Evolutionary conservation across 2,329 filamentous ascomycete genomes (phyloP), one percentile per base, ranked within the genome.

Genomic region (Eurotiales sp.): DNA sequence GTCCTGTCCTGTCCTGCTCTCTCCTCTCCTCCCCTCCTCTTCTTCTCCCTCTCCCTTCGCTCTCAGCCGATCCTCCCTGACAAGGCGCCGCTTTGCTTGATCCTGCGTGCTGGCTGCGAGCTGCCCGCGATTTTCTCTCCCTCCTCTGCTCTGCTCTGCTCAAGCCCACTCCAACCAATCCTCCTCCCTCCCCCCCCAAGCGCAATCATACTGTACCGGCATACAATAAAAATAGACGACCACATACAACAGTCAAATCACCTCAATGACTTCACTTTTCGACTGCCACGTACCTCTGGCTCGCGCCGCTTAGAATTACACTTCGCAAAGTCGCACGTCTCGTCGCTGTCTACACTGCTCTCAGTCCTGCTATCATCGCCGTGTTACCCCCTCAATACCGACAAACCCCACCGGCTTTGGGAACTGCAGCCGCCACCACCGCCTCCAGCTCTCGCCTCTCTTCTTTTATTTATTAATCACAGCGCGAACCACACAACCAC

Each of bases 381-480:
- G 34, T 37, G 23, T 40, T 34, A 39, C 45, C 45, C 44, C 44
- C 44, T 46, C 44, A 46, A n/a, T 36, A 25, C 30, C n/a, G n/a
- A 32, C 32, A 36, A 36, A 46, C 44, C 44, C 45, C 45, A 47
- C 45, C 27, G 43, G 45, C 32, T 46, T 46, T 37, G 12, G 44
- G 36, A n/a, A 30, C 21, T 46, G 21, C 30, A 27, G 32, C 43
- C 43, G 43, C 43, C 44, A 46, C 45, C 34, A 37, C 25, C 25
- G 10, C 25, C 25, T n/a, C n/a, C n/a, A n/a, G n/a, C n/a, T n/a
- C n/a, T n/a, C n/a, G 10, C 25, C 10, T 27, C 10, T 27, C 25
- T 27, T n/a, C n/a, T n/a, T n/a, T n/a, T n/a, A n/a, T n/a, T n/a
- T n/a, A n/a, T n/a, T n/a, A n/a, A n/a, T n/a, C n/a, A n/a, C n/a